Percentiles rank a stretch among this genome's conserved stretches.
Evolutionary conservation across 177 flowering plant species (phyloP).

Genomic region (Telopea speciosissima): DNA sequence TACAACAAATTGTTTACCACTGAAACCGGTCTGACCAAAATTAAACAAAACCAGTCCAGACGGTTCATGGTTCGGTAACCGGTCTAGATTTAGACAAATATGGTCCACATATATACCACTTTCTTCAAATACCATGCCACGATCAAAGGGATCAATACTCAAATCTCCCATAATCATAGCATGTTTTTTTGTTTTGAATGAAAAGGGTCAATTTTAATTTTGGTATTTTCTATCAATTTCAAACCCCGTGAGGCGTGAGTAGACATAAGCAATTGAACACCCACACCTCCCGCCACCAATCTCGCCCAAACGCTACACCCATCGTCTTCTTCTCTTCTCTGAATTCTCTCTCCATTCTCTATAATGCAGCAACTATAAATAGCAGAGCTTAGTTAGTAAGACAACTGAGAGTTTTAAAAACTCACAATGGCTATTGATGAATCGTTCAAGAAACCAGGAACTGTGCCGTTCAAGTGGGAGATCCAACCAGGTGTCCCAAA

Average conservation of each 20-base stretch:
- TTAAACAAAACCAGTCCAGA: too few relatives aligned
- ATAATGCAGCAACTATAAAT: not conserved
- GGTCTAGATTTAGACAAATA: too few relatives aligned
- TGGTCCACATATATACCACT: too few relatives aligned
- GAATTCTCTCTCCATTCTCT: not conserved
- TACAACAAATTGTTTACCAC: too few relatives aligned
- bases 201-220: not conserved
- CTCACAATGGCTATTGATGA: constrained; percentile 42
- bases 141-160: too few relatives aligned
- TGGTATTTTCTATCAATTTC: not conserved
- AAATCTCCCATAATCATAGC: too few relatives aligned
- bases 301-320: constrained; percentile 22
- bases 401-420: not conserved
- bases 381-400: not conserved
- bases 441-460: constrained; percentile 58
- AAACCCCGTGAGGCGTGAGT: not conserved
- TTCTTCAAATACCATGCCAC: too few relatives aligned
- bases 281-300: constrained; percentile 29
- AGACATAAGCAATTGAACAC: not conserved
- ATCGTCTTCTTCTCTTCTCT: too few relatives aligned
- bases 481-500: constrained; percentile 73
- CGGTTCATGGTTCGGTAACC: too few relatives aligned
- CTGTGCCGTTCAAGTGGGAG: constrained; percentile 88
- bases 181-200: not conserved
- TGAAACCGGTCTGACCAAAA: too few relatives aligned